Evolutionary conservation across 2,329 filamentous ascomycete genomes (phyloP).

Genomic region (Clonostachys chloroleuca): DNA sequence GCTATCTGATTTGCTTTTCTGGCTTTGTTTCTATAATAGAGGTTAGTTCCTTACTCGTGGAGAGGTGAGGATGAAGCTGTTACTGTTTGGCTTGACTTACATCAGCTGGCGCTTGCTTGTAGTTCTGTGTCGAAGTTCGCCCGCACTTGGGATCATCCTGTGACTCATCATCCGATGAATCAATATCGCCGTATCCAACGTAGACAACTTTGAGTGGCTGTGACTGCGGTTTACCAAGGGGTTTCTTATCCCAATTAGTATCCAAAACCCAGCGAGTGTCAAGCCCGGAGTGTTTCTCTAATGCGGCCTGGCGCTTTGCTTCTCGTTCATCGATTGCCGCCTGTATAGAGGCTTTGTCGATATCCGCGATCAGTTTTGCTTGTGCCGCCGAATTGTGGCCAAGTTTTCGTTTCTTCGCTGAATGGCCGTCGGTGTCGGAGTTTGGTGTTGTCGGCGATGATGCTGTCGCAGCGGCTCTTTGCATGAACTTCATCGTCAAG

Average conservation of each 20-base stretch:
- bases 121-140: conserved; percentile 26
- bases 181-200: conserved; percentile 46
- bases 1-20: conserved; percentile 15
- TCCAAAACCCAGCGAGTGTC: conserved; percentile 76
- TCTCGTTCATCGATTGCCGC: conserved; percentile 65
- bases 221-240: conserved; percentile 20
- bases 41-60: no score
- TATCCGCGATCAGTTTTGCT: conserved; percentile 23
- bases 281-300: conserved; percentile 57
- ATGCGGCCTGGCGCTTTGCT: conserved; percentile 53
- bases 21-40: no score
- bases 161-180: conserved; percentile 30
- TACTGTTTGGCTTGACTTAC: no score
- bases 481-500: conserved; percentile 97
- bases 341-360: conserved; percentile 57
- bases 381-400: conserved; percentile 27
- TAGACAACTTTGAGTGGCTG: conserved; percentile 54
- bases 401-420: conserved; percentile 60
- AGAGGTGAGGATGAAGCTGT: no score
- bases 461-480: conserved; percentile 64
- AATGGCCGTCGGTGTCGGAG: conserved; percentile 43
- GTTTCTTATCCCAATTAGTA: conserved; percentile 23
- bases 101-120: conserved; percentile 7
- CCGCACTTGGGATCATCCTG: conserved; percentile 23
- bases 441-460: conserved; percentile 24